Conservation (phyloP, 1,284 basidiomycete species). For the Heliocybe sulcata region DNA sequence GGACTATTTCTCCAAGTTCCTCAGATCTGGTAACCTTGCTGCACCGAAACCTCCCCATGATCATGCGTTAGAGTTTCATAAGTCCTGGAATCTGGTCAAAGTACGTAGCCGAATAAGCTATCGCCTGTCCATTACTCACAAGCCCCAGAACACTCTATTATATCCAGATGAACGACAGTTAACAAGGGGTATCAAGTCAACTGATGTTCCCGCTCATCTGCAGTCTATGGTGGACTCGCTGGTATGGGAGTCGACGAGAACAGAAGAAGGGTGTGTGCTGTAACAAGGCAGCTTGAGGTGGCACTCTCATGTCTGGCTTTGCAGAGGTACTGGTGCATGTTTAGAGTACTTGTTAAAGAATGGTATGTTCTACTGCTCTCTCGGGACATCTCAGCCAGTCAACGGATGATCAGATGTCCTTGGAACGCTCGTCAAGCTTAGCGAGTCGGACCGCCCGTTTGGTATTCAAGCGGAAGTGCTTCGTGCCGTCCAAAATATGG, state of each 20-base stretch:
- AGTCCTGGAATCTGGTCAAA: constrained; percentile 67
- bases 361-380: constrained; percentile 34
- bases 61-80: constrained; percentile 63
- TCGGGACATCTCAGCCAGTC: background rate
- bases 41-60: constrained; percentile 49
- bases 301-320: constrained; percentile 10
- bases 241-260: constrained; percentile 78
- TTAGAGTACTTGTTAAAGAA: constrained; percentile 90
- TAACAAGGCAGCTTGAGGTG: background rate
- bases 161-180: constrained; percentile 81
- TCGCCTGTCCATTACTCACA: background rate
- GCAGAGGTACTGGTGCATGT: constrained; percentile 78
- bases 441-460: constrained; percentile 75
- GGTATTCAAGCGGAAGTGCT: constrained; percentile 86
- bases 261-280: constrained; percentile 73
- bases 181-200: constrained; percentile 73
- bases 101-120: constrained; percentile 26
- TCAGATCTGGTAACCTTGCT: constrained; percentile 44
- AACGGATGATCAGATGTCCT: constrained; percentile 55
- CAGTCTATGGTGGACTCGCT: constrained; percentile 84
- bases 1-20: constrained; percentile 83
- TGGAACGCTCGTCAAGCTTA: constrained; percentile 78
- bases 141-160: constrained; percentile 59
- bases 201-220: constrained; percentile 73
- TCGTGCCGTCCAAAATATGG: constrained; percentile 79